These are phyloP conservation scores for Cercospora berteroae DNA, from an alignment of 2,329 filamentous ascomycete genomes.

Conservation along the genomic window DNA sequence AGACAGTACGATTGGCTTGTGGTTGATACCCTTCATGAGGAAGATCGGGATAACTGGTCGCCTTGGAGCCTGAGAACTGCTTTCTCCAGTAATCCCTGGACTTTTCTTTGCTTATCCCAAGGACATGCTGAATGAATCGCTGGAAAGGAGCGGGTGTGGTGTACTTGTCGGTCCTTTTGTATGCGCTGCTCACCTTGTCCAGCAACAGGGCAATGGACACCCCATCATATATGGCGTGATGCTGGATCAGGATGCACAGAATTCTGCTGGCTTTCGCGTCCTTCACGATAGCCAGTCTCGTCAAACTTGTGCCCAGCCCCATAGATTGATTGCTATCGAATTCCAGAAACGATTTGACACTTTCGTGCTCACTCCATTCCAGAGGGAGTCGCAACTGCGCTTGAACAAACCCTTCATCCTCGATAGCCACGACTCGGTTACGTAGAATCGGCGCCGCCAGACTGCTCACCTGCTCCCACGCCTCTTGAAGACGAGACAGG, in stretches of 20 bases:
- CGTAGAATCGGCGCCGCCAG: slow-evolving; percentile 3
- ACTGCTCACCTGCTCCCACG: slow-evolving; percentile 19
- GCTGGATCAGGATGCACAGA: slow-evolving; percentile 26
- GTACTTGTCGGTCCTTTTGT: neutral
- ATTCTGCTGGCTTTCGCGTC: neutral
- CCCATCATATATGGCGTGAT: slow-evolving; percentile 45
- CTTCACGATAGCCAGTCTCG: slow-evolving; percentile 3
- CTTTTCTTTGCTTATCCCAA: neutral
- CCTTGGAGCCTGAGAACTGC: slow-evolving; percentile 31
- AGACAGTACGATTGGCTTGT: slow-evolving; percentile 30
- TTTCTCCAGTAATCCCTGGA: slow-evolving; percentile 32
- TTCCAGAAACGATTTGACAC: neutral
- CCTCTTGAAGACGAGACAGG: slow-evolving; percentile 38
- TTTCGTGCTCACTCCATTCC: slow-evolving; percentile 8
- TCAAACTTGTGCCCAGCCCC: slow-evolving; percentile 8
- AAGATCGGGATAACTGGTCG: slow-evolving; percentile 38
- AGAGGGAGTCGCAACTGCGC: slow-evolving; percentile 26
- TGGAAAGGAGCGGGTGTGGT: neutral
- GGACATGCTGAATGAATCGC: neutral
- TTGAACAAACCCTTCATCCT: slow-evolving; percentile 18
- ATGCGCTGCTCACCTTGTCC: slow-evolving; percentile 26
- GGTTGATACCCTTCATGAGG: slow-evolving; percentile 28
- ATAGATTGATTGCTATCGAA: neutral
- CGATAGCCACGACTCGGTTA: slow-evolving; percentile 2
- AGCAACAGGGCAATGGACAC: slow-evolving; percentile 41